Evolutionary conservation across 768 basidiomycete species (phyloP).

Genomic region (Russula sp.): DNA sequence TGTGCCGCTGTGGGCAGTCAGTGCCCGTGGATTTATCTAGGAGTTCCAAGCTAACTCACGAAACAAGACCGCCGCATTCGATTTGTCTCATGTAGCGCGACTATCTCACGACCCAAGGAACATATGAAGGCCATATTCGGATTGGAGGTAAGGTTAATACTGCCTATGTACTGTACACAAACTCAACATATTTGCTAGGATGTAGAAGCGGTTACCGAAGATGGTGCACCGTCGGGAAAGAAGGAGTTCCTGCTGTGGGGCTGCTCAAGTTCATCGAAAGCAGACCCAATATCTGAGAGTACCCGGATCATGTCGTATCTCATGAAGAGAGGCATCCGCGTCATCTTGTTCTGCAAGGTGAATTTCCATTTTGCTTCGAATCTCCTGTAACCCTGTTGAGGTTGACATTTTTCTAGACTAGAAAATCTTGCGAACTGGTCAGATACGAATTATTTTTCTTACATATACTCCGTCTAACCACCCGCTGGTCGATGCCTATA

Average conservation of each 20-base stretch:
- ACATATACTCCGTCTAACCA: background rate
- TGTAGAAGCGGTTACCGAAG: constrained; percentile 66
- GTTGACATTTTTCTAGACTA: constrained; percentile 47
- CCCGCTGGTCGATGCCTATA: constrained; percentile 34
- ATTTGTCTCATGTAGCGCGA: constrained; percentile 88
- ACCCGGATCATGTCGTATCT: constrained; percentile 70
- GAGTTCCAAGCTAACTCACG: background rate
- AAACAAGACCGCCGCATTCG: constrained; percentile 49
- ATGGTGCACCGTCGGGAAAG: constrained; percentile 76
- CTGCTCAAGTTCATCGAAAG: constrained; percentile 53
- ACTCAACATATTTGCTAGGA: constrained; percentile 38
- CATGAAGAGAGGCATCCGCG: constrained; percentile 76
- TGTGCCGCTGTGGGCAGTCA: constrained; percentile 75
- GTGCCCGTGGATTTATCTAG: background rate
- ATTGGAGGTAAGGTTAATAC: constrained; percentile 41
- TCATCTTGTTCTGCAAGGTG: constrained; percentile 89
- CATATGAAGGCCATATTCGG: constrained; percentile 81
- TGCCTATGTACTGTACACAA: background rate
- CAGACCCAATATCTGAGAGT: constrained; percentile 65
- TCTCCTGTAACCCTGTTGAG: background rate
- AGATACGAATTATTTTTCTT: constrained; percentile 26
- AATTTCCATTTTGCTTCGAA: constrained; percentile 3
- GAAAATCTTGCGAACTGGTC: constrained; percentile 80
- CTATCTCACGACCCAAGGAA: constrained; percentile 67
- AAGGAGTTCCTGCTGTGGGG: constrained; percentile 85